A percentile compares a stretch with the other conserved stretches of the same genome.
Conservation (phyloP, 73 alveolate genomes). For the Paramecium biaurelia region DNA sequence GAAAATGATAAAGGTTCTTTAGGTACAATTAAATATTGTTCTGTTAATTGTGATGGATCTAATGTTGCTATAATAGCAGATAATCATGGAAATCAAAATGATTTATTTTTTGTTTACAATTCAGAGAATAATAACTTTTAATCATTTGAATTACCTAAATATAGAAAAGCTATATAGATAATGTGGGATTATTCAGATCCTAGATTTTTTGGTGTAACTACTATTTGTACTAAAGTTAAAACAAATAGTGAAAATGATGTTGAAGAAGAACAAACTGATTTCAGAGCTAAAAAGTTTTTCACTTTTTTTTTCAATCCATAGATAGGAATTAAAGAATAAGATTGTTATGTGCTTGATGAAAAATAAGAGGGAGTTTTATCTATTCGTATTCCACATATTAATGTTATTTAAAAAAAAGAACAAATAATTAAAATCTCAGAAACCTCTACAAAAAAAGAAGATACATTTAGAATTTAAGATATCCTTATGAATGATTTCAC, state of each 20-base stretch:
- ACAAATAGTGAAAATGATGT: conserved; percentile 9
- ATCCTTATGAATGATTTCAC: conserved; percentile 90
- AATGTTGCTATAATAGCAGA: conserved; percentile 90
- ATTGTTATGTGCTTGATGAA: conserved; percentile 76
- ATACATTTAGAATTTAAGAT: conserved; percentile 70
- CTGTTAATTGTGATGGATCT: conserved; percentile 91
- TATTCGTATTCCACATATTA: conserved; percentile 71
- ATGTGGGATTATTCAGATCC: conserved; percentile 93
- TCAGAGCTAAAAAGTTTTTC: conserved; percentile 73
- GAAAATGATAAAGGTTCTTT: conserved; percentile 91
- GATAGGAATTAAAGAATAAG: conserved; percentile 87
- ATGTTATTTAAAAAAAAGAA: conserved; percentile 66
- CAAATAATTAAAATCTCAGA: background rate
- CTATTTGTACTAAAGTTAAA: conserved; percentile 68
- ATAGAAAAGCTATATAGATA: conserved; percentile 89
- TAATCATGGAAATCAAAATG: conserved; percentile 88
- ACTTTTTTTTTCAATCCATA: conserved; percentile 89
- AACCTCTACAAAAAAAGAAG: too few relatives aligned
- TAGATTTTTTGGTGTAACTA: conserved; percentile 84
- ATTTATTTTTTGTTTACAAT: conserved; percentile 89
- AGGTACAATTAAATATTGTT: conserved; percentile 87
- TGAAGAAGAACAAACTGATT: conserved; percentile 80
- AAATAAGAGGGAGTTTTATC: conserved; percentile 81
- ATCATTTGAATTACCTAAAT: conserved; percentile 84
- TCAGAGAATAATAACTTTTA: conserved; percentile 92